Conservation (phyloP, 2,329 filamentous ascomycete species). For the Scedosporium dehoogii region DNA sequence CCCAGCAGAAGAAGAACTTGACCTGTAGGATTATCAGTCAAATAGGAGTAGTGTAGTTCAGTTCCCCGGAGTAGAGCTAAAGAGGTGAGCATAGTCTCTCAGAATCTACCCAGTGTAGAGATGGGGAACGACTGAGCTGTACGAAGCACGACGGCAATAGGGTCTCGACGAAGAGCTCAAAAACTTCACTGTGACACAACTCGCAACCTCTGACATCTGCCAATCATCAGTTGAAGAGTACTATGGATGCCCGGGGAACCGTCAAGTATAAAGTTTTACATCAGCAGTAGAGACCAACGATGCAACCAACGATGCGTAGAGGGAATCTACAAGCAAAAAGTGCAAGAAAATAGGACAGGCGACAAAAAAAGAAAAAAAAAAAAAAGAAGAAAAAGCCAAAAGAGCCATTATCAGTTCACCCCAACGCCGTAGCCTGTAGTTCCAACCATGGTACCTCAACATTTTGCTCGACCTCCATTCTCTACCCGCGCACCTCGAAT, state of each 20-base stretch:
- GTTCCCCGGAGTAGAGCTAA: too few relatives aligned
- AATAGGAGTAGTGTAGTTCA: too few relatives aligned
- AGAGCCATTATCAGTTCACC: conserved; percentile 7
- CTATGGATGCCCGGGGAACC: not conserved
- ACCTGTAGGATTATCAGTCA: too few relatives aligned
- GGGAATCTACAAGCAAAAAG: not conserved
- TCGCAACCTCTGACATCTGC: not conserved
- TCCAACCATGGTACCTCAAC: conserved; percentile 4
- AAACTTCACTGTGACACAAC: not conserved
- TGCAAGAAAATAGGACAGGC: not conserved
- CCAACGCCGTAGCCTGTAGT: conserved; percentile 7
- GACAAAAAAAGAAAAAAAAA: not conserved
- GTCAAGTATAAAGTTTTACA: not conserved
- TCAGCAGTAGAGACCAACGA: not conserved
- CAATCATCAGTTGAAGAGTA: not conserved
- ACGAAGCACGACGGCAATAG: not conserved
- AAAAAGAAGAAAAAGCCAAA: conserved; percentile 3
- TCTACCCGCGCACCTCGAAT: not conserved
- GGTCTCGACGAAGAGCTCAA: not conserved
- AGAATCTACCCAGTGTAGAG: too few relatives aligned
- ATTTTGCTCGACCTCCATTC: not conserved
- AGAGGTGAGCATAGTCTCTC: too few relatives aligned
- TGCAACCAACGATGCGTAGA: not conserved
- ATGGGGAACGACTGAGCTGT: too few relatives aligned
- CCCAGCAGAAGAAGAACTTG: conserved; percentile 49